phyloP scores from a whole-genome alignment of 2,329 filamentous ascomycete genomes.

The Penicillium freii region DNA sequence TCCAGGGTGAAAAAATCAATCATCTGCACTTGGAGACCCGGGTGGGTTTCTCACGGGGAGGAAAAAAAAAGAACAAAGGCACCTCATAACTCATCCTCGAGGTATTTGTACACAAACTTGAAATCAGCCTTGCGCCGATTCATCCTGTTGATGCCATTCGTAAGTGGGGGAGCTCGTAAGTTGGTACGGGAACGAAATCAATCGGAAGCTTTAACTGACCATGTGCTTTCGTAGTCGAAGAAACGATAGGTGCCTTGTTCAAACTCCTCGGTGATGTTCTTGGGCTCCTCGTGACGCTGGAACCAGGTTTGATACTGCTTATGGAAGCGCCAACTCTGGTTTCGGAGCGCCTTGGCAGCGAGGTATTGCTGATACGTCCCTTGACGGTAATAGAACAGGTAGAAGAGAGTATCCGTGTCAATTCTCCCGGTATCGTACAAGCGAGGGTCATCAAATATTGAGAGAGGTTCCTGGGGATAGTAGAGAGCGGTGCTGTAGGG shows the following conservation, averaged over 20 bases:
- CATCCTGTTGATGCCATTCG: constrained; percentile 66
- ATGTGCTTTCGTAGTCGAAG: constrained; percentile 99
- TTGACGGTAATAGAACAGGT: constrained; percentile 98
- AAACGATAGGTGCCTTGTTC: constrained; percentile 99
- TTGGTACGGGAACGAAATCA: not conserved
- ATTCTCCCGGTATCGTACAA: constrained; percentile 74
- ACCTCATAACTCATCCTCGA: constrained; percentile 80
- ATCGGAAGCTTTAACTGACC: constrained; percentile 58
- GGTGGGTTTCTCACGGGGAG: constrained; percentile 12
- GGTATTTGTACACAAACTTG: constrained; percentile 96
- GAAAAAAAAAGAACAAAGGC: constrained; percentile 1
- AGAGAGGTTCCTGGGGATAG: constrained; percentile 88
- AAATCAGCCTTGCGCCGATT: constrained; percentile 97
- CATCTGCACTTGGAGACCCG: constrained; percentile 2
- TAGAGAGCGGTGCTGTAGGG: constrained; percentile 76
- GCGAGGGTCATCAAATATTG: constrained; percentile 86
- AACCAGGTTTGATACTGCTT: constrained; percentile 99
- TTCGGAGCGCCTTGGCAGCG: constrained; percentile 93
- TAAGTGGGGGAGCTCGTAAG: constrained; percentile 17
- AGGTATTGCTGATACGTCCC: constrained; percentile 94
- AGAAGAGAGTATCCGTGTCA: constrained; percentile 94
- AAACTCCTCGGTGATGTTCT: constrained; percentile 97
- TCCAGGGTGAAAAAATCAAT: constrained; percentile 5
- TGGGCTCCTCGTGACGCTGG: constrained; percentile 95
- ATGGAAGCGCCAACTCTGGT: constrained; percentile 98